phyloP scores from a whole-genome alignment of 192 early-diverging fungal species.

The Entomortierella beljakovae region DNA sequence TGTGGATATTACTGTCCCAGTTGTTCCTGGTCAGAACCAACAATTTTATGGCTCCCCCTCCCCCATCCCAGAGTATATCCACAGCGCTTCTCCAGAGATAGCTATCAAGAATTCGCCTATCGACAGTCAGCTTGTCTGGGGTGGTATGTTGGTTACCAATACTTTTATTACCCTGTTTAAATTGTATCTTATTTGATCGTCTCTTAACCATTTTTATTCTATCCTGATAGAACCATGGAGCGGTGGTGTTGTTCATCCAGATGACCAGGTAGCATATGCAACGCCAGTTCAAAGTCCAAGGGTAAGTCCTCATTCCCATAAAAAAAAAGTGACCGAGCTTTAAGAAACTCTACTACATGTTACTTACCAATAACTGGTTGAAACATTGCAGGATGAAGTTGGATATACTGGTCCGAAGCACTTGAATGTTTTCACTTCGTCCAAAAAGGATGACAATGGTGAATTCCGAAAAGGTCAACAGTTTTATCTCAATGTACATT shows the following conservation, averaged over 20 bases:
- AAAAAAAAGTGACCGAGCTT: neutral
- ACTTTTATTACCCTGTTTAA: neutral
- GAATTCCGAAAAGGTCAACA: constrained; percentile 55
- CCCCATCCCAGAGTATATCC: constrained; percentile 37
- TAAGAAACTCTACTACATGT: neutral
- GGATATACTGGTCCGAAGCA: constrained; percentile 34
- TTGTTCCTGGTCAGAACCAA: constrained; percentile 20
- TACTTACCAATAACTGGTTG: neutral
- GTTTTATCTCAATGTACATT: constrained; percentile 49
- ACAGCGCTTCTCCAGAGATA: constrained; percentile 47
- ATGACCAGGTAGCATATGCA: constrained; percentile 30
- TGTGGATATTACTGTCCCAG: constrained; percentile 10
- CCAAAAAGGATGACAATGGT: constrained; percentile 55
- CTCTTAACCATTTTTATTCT: no score
- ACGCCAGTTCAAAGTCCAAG: constrained; percentile 37
- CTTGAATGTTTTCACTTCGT: constrained; percentile 52
- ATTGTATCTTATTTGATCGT: neutral
- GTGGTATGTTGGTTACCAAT: constrained; percentile 8
- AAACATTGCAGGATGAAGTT: constrained; percentile 16
- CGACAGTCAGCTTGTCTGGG: constrained; percentile 34
- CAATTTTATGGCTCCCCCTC: constrained; percentile 26
- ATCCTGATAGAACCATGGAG: constrained; percentile 26
- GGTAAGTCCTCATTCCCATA: constrained; percentile 21
- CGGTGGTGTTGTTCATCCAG: constrained; percentile 9
- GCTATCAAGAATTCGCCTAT: constrained; percentile 49